Percentiles rank a stretch among this genome's conserved stretches.
Conservation (phyloP, 768 basidiomycete genomes). For the Leccinum fibrillosum region DNA sequence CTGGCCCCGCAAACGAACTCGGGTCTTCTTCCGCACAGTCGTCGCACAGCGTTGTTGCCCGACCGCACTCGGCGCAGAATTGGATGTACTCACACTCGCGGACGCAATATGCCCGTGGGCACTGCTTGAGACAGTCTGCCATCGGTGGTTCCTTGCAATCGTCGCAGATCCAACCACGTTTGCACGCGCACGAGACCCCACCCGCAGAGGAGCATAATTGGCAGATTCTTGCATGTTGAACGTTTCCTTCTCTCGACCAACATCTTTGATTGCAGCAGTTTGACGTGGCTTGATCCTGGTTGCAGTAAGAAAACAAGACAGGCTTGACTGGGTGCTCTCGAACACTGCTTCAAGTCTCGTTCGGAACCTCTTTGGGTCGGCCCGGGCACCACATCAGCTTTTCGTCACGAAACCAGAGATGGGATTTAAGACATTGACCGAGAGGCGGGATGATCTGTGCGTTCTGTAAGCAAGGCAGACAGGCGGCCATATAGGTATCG, state of each 20-base stretch:
- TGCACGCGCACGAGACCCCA: constrained; percentile 21
- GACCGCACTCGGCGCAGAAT: constrained; percentile 17
- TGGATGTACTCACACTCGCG: constrained; percentile 21
- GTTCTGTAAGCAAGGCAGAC: neutral
- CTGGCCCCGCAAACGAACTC: too few relatives aligned
- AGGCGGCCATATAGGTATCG: too few relatives aligned
- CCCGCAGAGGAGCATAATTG: constrained; percentile 14
- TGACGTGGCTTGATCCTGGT: neutral
- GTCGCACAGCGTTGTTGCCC: constrained; percentile 15
- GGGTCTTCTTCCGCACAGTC: neutral
- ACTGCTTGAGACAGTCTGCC: constrained; percentile 11
- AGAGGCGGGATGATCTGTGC: constrained; percentile 3
- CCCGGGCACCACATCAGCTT: constrained; percentile 24
- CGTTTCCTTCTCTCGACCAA: constrained; percentile 13
- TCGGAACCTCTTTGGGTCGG: constrained; percentile 10
- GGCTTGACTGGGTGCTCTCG: constrained; percentile 14
- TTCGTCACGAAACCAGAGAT: constrained; percentile 16
- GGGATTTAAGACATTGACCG: constrained; percentile 18
- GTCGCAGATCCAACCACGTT: constrained; percentile 20
- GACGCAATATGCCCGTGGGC: constrained; percentile 15
- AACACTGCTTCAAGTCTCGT: neutral
- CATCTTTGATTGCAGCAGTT: constrained; percentile 8
- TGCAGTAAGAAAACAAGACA: constrained; percentile 15
- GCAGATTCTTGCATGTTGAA: constrained; percentile 7
- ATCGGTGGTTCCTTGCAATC: constrained; percentile 14